These are phyloP conservation scores for Akanthomyces dipterigenus DNA, from an alignment of 2,329 filamentous ascomycete genomes.

Conservation along the genomic window DNA sequence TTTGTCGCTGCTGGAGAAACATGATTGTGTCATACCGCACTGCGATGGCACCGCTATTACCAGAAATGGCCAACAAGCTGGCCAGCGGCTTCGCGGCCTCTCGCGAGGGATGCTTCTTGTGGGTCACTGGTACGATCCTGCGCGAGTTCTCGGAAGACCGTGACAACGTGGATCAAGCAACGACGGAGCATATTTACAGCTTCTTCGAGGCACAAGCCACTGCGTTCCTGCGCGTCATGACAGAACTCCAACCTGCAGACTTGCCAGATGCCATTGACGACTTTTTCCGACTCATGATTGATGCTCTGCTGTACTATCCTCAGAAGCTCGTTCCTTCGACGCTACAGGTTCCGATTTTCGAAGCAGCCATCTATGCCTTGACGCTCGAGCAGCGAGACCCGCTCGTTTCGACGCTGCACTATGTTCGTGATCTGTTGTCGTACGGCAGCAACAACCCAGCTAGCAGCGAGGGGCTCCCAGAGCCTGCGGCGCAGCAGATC, in stretches of 20 bases:
- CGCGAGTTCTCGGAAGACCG: slow-evolving; percentile 91
- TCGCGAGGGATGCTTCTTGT: slow-evolving; percentile 94
- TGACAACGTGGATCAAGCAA: slow-evolving; percentile 74
- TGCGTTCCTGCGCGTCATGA: slow-evolving; percentile 82
- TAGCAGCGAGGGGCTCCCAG: slow-evolving; percentile 50
- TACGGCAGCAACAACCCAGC: slow-evolving; percentile 75
- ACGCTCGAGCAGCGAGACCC: slow-evolving; percentile 88
- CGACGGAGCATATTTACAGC: slow-evolving; percentile 79
- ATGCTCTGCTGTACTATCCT: slow-evolving; percentile 90
- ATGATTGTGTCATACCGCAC: slow-evolving; percentile 96
- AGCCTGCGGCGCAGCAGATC: slow-evolving; percentile 60
- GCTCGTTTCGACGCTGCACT: slow-evolving; percentile 85
- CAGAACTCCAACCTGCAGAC: slow-evolving; percentile 67
- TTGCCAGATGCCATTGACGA: slow-evolving; percentile 85
- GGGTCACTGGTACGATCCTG: slow-evolving; percentile 91
- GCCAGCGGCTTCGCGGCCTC: slow-evolving; percentile 78
- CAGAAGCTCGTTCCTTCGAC: slow-evolving; percentile 72
- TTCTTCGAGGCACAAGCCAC: slow-evolving; percentile 94
- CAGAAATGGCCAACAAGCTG: slow-evolving; percentile 80
- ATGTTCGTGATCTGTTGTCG: slow-evolving; percentile 81
- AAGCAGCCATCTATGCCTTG: slow-evolving; percentile 79
- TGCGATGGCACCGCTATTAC: slow-evolving; percentile 77
- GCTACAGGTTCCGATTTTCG: slow-evolving; percentile 75
- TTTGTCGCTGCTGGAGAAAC: slow-evolving; percentile 92
- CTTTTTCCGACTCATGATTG: slow-evolving; percentile 88